These are phyloP conservation scores for Terfezia claveryi DNA, from an alignment of 495 filamentous ascomycete species.

Conservation along the genomic window DNA sequence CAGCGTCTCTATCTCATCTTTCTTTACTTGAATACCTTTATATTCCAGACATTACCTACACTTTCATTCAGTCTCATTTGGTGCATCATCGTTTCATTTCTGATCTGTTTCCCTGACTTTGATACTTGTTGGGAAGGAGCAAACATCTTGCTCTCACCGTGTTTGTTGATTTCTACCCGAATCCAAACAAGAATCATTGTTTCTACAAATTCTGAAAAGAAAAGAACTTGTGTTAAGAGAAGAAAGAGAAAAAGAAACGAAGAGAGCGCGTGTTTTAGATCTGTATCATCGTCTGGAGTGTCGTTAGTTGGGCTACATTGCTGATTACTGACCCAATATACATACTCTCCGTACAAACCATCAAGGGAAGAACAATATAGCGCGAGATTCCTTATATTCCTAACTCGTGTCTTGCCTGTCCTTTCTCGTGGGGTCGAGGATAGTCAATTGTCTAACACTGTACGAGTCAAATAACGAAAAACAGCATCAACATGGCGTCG, in stretches of 20 bases:
- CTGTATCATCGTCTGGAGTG: neutral
- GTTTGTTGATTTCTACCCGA: neutral
- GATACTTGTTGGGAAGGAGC: too few species aligned
- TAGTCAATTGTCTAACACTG: constrained; percentile 18
- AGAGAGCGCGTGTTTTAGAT: neutral
- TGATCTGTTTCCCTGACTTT: too few species aligned
- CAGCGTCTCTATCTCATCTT: neutral
- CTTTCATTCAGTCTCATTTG: too few species aligned
- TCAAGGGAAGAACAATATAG: neutral
- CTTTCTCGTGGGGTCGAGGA: constrained; percentile 26
- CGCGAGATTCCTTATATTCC: neutral
- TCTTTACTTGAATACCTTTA: neutral
- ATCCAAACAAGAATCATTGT: neutral
- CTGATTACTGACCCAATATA: neutral
- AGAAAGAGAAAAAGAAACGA: neutral
- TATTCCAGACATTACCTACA: neutral
- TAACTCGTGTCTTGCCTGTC: constrained; percentile 27
- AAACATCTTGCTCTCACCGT: neutral
- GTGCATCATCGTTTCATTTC: too few species aligned
- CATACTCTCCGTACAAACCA: neutral
- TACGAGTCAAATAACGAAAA: neutral
- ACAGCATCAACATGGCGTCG: constrained; percentile 53
- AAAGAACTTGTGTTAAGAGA: neutral
- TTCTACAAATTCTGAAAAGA: neutral
- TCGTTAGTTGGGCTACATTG: neutral